phyloP scores from a whole-genome alignment of 176 grass and related monocot species.

The Pontederia crassipes region DNA sequence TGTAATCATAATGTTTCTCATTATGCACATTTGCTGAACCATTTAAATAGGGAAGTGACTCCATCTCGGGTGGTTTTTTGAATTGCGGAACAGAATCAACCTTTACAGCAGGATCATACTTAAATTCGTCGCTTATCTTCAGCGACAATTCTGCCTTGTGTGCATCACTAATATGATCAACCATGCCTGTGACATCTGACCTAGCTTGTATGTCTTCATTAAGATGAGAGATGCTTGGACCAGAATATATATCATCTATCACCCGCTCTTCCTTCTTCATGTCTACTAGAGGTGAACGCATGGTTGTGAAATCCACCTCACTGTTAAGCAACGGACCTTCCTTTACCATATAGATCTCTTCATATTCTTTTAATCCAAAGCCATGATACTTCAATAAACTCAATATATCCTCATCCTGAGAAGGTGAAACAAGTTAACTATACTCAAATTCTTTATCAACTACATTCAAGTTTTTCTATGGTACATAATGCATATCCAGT shows the following conservation, averaged over 20 bases:
- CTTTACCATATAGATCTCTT: constrained; percentile 78
- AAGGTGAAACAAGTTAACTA: constrained; percentile 6
- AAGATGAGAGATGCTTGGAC: constrained; percentile 26
- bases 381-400: constrained; percentile 70
- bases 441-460: constrained; percentile 5
- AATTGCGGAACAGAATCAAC: constrained; percentile 4
- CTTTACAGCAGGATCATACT: constrained; percentile 16
- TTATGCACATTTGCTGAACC: too few relatives aligned
- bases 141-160: constrained; percentile 19
- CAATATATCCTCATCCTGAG: constrained; percentile 60
- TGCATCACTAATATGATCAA: constrained; percentile 24
- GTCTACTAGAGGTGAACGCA: constrained; percentile 60
- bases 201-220: constrained; percentile 18
- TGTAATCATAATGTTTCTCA: too few relatives aligned
- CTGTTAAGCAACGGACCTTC: constrained; percentile 66
- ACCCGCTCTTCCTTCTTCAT: constrained; percentile 55
- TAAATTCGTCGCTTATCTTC: constrained; percentile 23
- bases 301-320: constrained; percentile 51
- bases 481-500: constrained; percentile 14
- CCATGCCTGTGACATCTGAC: constrained; percentile 5
- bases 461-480: constrained; percentile 1
- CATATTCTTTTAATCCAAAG: constrained; percentile 65
- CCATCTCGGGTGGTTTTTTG: constrained; percentile 2
- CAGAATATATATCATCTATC: constrained; percentile 47
- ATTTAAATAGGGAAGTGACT: constrained; percentile 9